Conservation (phyloP, 164 flowering plant species). For the Platanus orientalis region DNA sequence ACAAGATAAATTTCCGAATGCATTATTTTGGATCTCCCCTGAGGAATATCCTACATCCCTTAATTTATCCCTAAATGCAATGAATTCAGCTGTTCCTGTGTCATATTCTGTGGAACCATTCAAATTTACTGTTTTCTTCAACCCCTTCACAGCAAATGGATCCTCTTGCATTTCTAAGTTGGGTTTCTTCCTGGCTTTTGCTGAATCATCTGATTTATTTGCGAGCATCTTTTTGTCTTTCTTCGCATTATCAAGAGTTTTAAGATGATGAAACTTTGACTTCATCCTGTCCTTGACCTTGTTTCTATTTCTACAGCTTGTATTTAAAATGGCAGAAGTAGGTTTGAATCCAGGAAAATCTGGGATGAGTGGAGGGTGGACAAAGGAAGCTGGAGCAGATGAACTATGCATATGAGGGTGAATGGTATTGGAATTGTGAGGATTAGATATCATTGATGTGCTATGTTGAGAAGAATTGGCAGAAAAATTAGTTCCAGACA, state of each 20-base stretch:
- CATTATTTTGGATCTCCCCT: slow-evolving; percentile 12
- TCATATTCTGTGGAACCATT: slow-evolving; percentile 3
- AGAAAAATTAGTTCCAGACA: slow-evolving; percentile 12
- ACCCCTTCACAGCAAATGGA: slow-evolving; percentile 12
- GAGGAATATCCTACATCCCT: slow-evolving; percentile 9
- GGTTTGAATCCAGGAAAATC: slow-evolving; percentile 25
- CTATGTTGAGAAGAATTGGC: slow-evolving; percentile 15
- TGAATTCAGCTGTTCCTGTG: slow-evolving; percentile 12
- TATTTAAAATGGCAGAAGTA: slow-evolving; percentile 13
- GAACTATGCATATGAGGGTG: slow-evolving; percentile 19
- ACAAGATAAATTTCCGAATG: slow-evolving; percentile 7
- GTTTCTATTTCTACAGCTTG: slow-evolving; percentile 15
- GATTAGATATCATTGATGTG: slow-evolving; percentile 14
- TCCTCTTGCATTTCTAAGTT: slow-evolving; percentile 24
- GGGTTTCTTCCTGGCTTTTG: slow-evolving; percentile 27
- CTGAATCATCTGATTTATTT: slow-evolving; percentile 14
- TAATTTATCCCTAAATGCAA: slow-evolving; percentile 16
- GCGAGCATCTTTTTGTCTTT: slow-evolving; percentile 40
- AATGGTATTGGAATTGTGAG: slow-evolving; percentile 16
- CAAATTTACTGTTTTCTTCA: slow-evolving; percentile 1
- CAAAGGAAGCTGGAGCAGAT: slow-evolving; percentile 13
- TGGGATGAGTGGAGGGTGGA: slow-evolving; percentile 27
- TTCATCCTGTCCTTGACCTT: slow-evolving; percentile 24
- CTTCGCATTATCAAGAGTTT: slow-evolving; percentile 16
- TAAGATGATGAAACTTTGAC: slow-evolving; percentile 14